These are phyloP conservation scores for Fraxinus pennsylvanica DNA, from an alignment of 257 asterid species.

Conservation along the genomic window DNA sequence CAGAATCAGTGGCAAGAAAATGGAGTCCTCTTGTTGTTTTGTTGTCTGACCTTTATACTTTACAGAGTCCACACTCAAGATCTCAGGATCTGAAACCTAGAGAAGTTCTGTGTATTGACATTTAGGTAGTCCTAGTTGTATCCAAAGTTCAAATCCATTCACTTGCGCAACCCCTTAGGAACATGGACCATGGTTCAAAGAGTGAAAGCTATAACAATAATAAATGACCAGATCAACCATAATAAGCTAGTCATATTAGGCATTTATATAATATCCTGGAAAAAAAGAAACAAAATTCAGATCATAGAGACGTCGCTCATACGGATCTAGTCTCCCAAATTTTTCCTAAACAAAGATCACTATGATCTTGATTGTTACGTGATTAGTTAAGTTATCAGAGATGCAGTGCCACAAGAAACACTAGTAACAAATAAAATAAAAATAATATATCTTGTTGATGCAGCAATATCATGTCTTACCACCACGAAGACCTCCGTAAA, in stretches of 20 bases:
- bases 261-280: not conserved
- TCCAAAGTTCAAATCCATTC: not conserved
- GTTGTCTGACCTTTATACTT: not conserved
- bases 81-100: not conserved
- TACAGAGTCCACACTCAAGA: slow-evolving; percentile 3
- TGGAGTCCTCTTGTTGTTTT: not conserved
- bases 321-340: not conserved
- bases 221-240: not conserved
- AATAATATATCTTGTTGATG: slow-evolving; percentile 6
- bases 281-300: not conserved
- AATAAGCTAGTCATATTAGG: not conserved
- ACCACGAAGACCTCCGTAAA: slow-evolving; percentile 98
- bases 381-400: slow-evolving; percentile 11
- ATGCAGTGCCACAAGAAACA: slow-evolving; percentile 14
- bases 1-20: slow-evolving; percentile 11
- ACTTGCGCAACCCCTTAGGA: not conserved
- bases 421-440: not conserved
- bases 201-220: not conserved
- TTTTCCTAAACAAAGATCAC: not conserved
- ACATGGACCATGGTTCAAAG: not conserved
- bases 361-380: slow-evolving; percentile 2
- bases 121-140: not conserved
- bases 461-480: slow-evolving; percentile 58
- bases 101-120: not conserved
- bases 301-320: not conserved